Conservation (phyloP, 306 rosid genomes). For the Datisca glomerata region DNA sequence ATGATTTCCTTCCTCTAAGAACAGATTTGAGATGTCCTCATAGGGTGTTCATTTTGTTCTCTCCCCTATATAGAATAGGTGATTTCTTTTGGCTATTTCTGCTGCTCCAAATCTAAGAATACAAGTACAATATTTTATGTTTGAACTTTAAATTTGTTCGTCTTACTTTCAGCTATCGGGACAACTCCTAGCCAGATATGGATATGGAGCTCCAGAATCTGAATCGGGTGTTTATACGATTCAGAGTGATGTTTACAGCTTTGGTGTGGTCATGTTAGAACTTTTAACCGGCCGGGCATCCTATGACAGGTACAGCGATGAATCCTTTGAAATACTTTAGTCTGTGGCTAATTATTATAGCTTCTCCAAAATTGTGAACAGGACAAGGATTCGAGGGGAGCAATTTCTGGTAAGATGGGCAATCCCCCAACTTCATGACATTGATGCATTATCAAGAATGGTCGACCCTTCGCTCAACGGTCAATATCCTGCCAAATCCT, state of each 20-base stretch:
- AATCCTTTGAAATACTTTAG: not conserved
- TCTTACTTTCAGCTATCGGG: slow-evolving; percentile 70
- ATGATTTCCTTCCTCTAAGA: too few relatives aligned
- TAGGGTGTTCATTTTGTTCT: not conserved
- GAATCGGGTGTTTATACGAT: slow-evolving; percentile 79
- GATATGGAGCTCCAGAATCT: slow-evolving; percentile 96
- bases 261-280: slow-evolving; percentile 96
- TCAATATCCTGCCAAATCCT: slow-evolving; percentile 67
- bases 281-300: slow-evolving; percentile 85
- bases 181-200: slow-evolving; percentile 52
- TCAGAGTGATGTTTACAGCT: slow-evolving; percentile 81
- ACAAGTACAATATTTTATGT: not conserved
- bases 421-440: slow-evolving; percentile 86
- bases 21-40: too few relatives aligned
- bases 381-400: slow-evolving; percentile 62
- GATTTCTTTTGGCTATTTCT: too few relatives aligned
- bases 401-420: slow-evolving; percentile 94
- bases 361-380: slow-evolving; percentile 14
- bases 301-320: slow-evolving; percentile 53
- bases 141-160: not conserved
- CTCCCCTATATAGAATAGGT: too few relatives aligned
- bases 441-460: slow-evolving; percentile 86
- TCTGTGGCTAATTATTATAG: not conserved
- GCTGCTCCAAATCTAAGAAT: too few relatives aligned
- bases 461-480: slow-evolving; percentile 80